Evolutionary conservation across 768 basidiomycete genomes (phyloP).

Genomic region (Podaxis pistillaris): DNA sequence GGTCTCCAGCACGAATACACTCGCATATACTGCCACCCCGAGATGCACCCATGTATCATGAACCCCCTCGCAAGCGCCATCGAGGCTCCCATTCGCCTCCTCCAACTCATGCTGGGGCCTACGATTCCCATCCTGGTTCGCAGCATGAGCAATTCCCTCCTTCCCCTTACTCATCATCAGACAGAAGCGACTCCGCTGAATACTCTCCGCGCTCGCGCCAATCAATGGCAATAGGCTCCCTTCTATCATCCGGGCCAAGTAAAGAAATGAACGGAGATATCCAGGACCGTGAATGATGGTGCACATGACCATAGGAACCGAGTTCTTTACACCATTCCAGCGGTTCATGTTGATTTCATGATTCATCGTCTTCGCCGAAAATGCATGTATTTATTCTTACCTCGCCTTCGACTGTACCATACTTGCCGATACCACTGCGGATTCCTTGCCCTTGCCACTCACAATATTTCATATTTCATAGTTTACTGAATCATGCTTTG

Average conservation of each 20-base stretch:
- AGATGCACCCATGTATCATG: slow-evolving; percentile 31
- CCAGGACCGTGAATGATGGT: slow-evolving; percentile 27
- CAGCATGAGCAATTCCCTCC: slow-evolving; percentile 54
- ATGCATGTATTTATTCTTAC: slow-evolving; percentile 11
- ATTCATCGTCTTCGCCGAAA: not conserved
- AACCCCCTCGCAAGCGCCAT: slow-evolving; percentile 59
- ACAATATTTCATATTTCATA: slow-evolving; percentile 1
- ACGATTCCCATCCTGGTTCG: slow-evolving; percentile 35
- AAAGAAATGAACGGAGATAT: slow-evolving; percentile 36
- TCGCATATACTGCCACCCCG: slow-evolving; percentile 31
- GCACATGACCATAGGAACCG: slow-evolving; percentile 7
- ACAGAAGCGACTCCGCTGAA: slow-evolving; percentile 61
- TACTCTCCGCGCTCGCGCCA: slow-evolving; percentile 70
- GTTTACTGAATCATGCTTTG: not conserved
- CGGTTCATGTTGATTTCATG: slow-evolving; percentile 7
- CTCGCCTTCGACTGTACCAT: slow-evolving; percentile 13
- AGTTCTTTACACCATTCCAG: slow-evolving; percentile 1
- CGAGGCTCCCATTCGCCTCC: slow-evolving; percentile 61
- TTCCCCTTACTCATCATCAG: slow-evolving; percentile 72
- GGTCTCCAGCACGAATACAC: slow-evolving; percentile 36
- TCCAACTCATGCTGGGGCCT: slow-evolving; percentile 38
- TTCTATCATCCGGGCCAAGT: slow-evolving; percentile 51
- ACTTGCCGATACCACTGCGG: slow-evolving; percentile 13
- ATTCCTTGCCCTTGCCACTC: slow-evolving; percentile 6
- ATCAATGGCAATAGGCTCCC: slow-evolving; percentile 79